Conservation (phyloP, 2,329 filamentous ascomycete species). For the Aspergillus alliaceus region DNA sequence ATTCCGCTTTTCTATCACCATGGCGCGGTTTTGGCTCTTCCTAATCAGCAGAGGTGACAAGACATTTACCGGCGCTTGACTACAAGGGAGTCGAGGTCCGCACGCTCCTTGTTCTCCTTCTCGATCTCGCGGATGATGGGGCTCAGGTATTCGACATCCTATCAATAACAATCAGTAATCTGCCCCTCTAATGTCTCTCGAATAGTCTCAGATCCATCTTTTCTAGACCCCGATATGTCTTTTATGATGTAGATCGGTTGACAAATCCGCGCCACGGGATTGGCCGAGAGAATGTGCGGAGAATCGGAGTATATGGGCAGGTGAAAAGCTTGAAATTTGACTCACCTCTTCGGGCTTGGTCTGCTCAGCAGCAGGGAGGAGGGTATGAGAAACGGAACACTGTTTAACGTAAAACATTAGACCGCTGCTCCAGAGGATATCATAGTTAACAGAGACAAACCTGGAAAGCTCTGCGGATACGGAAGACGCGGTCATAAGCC, state of each 20-base stretch:
- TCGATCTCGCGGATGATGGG: conserved; percentile 70
- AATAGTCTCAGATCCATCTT: neutral
- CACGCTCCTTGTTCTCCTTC: conserved; percentile 65
- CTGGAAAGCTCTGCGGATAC: conserved; percentile 93
- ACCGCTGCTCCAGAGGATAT: conserved; percentile 8
- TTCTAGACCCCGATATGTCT: neutral
- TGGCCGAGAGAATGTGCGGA: conserved; percentile 33
- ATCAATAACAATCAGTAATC: conserved; percentile 10
- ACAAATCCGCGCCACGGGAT: conserved; percentile 40
- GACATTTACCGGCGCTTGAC: conserved; percentile 49
- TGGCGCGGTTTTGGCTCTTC: conserved; percentile 17
- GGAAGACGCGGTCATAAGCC: conserved; percentile 95
- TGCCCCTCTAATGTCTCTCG: neutral
- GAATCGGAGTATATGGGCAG: conserved; percentile 16
- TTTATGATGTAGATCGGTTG: conserved; percentile 16
- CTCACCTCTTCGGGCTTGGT: conserved; percentile 67
- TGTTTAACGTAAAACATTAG: conserved; percentile 38
- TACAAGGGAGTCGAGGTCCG: conserved; percentile 67
- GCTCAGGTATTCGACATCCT: conserved; percentile 68
- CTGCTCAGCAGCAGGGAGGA: conserved; percentile 65
- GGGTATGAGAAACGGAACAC: conserved; percentile 66
- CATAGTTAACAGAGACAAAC: conserved; percentile 44
- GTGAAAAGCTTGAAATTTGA: conserved; percentile 12
- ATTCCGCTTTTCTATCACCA: conserved; percentile 19
- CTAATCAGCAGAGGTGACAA: conserved; percentile 19